phyloP scores from a whole-genome alignment of 23 red algal genomes.

The Rhodosorus marinus region DNA sequence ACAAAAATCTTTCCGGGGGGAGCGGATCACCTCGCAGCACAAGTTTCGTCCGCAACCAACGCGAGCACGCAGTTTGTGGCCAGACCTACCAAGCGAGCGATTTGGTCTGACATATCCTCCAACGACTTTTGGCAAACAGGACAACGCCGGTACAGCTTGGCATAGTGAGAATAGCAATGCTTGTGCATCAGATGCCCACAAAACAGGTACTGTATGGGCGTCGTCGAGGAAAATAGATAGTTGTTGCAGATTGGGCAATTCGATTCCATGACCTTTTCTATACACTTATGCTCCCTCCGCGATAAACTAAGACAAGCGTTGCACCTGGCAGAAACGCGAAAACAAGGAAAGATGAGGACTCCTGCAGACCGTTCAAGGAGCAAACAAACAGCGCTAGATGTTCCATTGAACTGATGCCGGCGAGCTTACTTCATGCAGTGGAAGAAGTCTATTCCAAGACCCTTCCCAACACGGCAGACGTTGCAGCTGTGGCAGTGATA shows the following conservation, averaged over 20 bases:
- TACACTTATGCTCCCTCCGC: constrained; percentile 50
- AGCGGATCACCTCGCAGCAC: neutral
- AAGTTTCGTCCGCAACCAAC: neutral
- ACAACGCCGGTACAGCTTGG: constrained; percentile 37
- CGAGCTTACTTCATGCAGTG: constrained; percentile 82
- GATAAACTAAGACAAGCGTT: no score
- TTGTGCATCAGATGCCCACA: constrained; percentile 93
- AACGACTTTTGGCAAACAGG: constrained; percentile 75
- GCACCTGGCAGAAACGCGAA: no score
- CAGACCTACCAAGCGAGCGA: constrained; percentile 30
- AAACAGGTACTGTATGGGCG: constrained; percentile 60
- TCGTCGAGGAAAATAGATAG: constrained; percentile 75
- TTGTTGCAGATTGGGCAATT: constrained; percentile 92
- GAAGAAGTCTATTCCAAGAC: constrained; percentile 77
- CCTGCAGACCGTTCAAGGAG: no score
- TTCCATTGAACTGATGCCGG: constrained; percentile 6
- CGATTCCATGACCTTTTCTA: constrained; percentile 53
- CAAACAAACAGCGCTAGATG: no score
- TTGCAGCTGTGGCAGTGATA: constrained; percentile 93
- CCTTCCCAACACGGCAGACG: constrained; percentile 86
- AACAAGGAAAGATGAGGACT: no score
- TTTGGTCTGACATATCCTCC: constrained; percentile 70
- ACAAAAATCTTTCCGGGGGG: no score
- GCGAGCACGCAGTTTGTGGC: no score
- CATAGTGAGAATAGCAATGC: constrained; percentile 37